Base-by-base conservation (phyloP, 2,329 filamentous ascomycete genomes). In the Fusarium multiceps region DNA sequence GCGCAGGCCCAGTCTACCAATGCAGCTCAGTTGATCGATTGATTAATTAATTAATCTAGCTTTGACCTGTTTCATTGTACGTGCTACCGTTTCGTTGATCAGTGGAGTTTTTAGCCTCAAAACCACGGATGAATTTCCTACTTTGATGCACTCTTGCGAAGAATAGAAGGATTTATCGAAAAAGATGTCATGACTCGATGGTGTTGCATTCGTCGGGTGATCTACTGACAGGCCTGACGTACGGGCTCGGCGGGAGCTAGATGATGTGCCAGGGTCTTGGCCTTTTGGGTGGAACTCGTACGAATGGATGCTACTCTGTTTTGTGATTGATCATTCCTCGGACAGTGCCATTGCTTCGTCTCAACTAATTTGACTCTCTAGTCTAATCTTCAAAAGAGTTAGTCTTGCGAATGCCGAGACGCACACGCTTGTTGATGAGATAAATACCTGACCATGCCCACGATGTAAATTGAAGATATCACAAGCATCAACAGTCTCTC, bases 21-120 rank as follows among this genome's bases (percentile, higher is more conserved):
- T 27, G 25, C 25, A 27, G 25, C 25, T 27, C 25, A 28, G 27
- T 28, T 28, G 32, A 42, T 51, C 23, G 34, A 41, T 51, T 51
- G n/a, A 51, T 42, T 42, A 16, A 51, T 25, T 41, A n/a, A 37
- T 10, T 21, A 1, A n/a, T 27, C 9, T 11, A 16, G 49, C 23
- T 41, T 20, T 37, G 49, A 27, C 49, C 25, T 37, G 63, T 66
- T 66, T 61, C 63, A 66, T 42, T 51, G 49, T 16, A 20, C 42
- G 20, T 49, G 13, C n/a, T 28, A 47, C 32, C 51, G 59, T 64
- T 64, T 58, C 59, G 61, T 45, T 63, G 61, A 66, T 66, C 63
- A 61, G 54, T 53, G 47, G 62, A 34, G 40, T 23, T 40, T 9
- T 16, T n/a, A 51, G 7, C n/a, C 25, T 41, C 23, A 7, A n/a